Conservation (phyloP, 768 basidiomycete genomes). For the Boletus coccyginus region DNA sequence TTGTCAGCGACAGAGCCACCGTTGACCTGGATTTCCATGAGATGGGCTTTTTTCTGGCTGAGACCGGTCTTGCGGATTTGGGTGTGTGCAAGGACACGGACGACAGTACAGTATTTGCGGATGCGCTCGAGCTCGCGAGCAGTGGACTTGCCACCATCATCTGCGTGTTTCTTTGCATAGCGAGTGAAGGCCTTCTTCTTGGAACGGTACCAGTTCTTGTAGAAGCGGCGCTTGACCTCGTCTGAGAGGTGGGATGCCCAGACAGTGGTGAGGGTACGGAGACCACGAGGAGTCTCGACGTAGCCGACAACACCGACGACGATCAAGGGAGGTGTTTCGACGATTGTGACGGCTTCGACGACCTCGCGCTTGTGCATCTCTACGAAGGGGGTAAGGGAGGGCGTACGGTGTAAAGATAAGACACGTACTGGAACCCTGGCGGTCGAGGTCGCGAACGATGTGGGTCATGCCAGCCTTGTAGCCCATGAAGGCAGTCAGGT, state of each 20-base stretch:
- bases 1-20: constrained; percentile 96
- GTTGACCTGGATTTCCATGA: constrained; percentile 99
- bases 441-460: constrained; percentile 97
- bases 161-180: constrained; percentile 99
- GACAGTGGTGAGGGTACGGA: constrained; percentile 97
- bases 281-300: constrained; percentile 98
- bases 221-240: constrained; percentile 98
- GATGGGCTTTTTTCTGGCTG: constrained; percentile 98
- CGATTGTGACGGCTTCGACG: constrained; percentile 93
- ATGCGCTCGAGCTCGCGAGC: constrained; percentile 98
- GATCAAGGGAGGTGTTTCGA: constrained; percentile 97
- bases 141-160: constrained; percentile 88
- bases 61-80: constrained; percentile 98
- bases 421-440: constrained; percentile 94
- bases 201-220: constrained; percentile 99
- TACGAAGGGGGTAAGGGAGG: constrained; percentile 32
- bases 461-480: constrained; percentile 99
- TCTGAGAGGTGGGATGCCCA: constrained; percentile 98
- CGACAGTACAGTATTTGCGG: constrained; percentile 99
- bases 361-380: constrained; percentile 99
- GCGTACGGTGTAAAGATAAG: neutral
- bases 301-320: constrained; percentile 98
- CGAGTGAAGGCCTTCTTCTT: constrained; percentile 99
- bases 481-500: constrained; percentile 97
- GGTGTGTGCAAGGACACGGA: constrained; percentile 98